phyloP scores from a whole-genome alignment of 306 rosid species.

The Crotalaria pallida region DNA sequence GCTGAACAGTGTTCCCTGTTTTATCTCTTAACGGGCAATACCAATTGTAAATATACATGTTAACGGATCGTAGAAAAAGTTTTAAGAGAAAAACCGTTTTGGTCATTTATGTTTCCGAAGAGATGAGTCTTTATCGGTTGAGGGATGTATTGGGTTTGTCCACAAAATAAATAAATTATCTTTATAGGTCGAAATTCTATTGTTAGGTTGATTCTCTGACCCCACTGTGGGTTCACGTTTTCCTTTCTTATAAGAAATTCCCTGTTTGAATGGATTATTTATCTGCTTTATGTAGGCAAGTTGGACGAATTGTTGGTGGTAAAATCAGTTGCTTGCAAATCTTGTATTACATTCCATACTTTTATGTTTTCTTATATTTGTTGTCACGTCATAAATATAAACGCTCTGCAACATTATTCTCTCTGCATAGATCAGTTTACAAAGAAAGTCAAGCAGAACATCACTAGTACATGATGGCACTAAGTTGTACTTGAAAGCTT shows the following conservation, averaged over 20 bases:
- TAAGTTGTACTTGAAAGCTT: background rate
- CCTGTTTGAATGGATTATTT: too few species aligned
- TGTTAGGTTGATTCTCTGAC: background rate
- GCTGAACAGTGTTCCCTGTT: slow-evolving; percentile 26
- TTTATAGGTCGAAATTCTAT: background rate
- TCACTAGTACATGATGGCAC: background rate
- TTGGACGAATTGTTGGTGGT: background rate
- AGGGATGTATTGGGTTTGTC: too few species aligned
- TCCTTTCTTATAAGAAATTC: too few species aligned
- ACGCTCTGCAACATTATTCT: background rate
- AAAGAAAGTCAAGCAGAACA: background rate
- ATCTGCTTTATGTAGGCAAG: background rate
- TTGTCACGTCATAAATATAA: background rate
- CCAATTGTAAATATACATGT: background rate
- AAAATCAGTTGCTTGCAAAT: background rate
- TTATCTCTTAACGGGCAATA: slow-evolving; percentile 8
- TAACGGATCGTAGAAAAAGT: too few species aligned
- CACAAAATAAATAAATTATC: too few species aligned
- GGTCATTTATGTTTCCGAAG: too few species aligned
- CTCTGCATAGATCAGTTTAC: background rate
- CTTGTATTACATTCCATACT: background rate
- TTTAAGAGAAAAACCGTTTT: too few species aligned
- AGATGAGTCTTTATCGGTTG: too few species aligned
- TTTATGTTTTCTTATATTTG: background rate
- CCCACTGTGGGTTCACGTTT: background rate